These are phyloP conservation scores for Peniophora sp. DNA, from an alignment of 1,284 basidiomycete genomes.

Conservation along the genomic window DNA sequence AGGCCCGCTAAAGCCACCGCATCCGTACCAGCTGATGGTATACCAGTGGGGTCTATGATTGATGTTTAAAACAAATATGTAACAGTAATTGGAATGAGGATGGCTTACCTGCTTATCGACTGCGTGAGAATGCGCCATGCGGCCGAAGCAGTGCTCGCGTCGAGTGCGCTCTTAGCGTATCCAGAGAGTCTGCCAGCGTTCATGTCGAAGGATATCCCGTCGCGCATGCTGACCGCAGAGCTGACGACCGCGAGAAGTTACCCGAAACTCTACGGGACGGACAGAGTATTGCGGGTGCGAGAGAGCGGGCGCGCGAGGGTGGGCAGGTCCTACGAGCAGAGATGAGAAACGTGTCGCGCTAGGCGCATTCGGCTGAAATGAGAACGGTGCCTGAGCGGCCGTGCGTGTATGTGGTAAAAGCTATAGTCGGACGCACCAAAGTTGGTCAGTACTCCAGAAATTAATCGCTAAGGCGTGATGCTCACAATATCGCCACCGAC, in stretches of 20 bases:
- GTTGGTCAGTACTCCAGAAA: neutral
- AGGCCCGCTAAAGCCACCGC: conserved; percentile 75
- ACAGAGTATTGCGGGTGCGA: conserved; percentile 64
- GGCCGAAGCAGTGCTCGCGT: conserved; percentile 72
- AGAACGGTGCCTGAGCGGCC: conserved; percentile 49
- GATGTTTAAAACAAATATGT: neutral
- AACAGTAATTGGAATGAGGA: neutral
- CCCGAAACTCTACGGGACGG: conserved; percentile 58
- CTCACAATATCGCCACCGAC: conserved; percentile 79
- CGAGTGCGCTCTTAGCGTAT: conserved; percentile 68
- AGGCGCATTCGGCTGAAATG: conserved; percentile 38
- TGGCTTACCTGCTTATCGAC: conserved; percentile 54
- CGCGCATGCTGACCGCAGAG: conserved; percentile 37
- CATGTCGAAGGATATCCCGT: conserved; percentile 63
- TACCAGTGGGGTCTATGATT: conserved; percentile 63
- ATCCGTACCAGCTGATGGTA: conserved; percentile 64
- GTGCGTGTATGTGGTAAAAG: conserved; percentile 63
- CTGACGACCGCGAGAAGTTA: conserved; percentile 39
- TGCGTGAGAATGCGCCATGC: conserved; percentile 61
- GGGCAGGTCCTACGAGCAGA: conserved; percentile 73
- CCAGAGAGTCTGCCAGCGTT: conserved; percentile 56
- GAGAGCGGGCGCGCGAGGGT: conserved; percentile 73
- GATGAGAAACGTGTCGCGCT: conserved; percentile 61
- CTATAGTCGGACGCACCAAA: conserved; percentile 70
- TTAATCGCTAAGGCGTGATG: conserved; percentile 17